These are phyloP conservation scores for Vitis hybrid DNA, from an alignment of 177 flowering plant genomes.

Conservation along the genomic window DNA sequence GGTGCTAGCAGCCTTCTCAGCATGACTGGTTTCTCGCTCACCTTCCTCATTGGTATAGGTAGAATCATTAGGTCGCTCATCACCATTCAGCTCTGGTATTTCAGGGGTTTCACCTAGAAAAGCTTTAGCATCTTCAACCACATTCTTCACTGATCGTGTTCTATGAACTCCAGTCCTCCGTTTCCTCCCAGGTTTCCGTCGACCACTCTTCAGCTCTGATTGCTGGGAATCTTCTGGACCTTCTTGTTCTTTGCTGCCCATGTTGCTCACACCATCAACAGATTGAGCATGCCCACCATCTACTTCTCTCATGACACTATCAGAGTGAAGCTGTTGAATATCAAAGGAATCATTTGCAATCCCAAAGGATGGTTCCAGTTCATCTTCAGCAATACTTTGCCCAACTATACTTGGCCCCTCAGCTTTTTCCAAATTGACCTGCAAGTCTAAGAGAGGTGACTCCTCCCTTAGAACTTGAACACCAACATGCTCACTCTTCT, in stretches of 20 bases:
- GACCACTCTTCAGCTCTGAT: slow-evolving; percentile 32
- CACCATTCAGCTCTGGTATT: slow-evolving; percentile 20
- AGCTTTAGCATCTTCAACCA: slow-evolving; percentile 55
- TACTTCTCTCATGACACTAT: slow-evolving; percentile 17
- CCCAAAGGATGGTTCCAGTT: slow-evolving; percentile 21
- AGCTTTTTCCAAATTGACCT: slow-evolving; percentile 2
- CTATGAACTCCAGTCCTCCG: slow-evolving; percentile 34
- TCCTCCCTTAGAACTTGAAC: slow-evolving; percentile 9
- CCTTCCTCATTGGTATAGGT: slow-evolving; percentile 32
- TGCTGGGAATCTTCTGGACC: slow-evolving; percentile 53
- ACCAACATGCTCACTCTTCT: slow-evolving; percentile 32
- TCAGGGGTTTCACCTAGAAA: slow-evolving; percentile 40
- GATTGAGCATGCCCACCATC: slow-evolving; percentile 29
- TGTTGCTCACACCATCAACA: slow-evolving; percentile 36
- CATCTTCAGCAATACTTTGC: slow-evolving; percentile 22
- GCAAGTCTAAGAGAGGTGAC: slow-evolving; percentile 4
- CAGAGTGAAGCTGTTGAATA: slow-evolving; percentile 25
- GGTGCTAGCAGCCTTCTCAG: slow-evolving; percentile 21
- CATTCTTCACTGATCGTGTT: slow-evolving; percentile 62
- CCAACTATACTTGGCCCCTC: slow-evolving; percentile 5
- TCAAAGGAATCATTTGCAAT: slow-evolving; percentile 28
- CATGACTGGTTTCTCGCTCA: slow-evolving; percentile 31
- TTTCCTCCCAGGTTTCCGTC: slow-evolving; percentile 24
- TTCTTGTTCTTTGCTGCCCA: slow-evolving; percentile 27
- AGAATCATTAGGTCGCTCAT: slow-evolving; percentile 29